These are phyloP conservation scores for Marasmius oreades DNA, from an alignment of 1,284 basidiomycete genomes.

Conservation along the genomic window DNA sequence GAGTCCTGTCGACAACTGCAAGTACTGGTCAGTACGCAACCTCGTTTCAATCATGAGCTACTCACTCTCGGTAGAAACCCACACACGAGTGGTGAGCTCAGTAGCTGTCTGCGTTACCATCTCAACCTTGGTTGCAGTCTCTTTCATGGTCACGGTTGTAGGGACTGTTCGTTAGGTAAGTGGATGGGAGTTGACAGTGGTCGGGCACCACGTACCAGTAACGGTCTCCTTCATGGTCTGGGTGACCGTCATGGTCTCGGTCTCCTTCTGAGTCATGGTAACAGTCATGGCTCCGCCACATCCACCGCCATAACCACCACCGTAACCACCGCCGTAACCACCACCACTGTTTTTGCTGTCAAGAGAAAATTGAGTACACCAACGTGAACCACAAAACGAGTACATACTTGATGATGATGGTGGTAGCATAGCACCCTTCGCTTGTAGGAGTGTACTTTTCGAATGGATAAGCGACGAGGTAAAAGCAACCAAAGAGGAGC, in stretches of 20 bases:
- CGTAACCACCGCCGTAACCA: constrained; percentile 13
- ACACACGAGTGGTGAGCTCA: constrained; percentile 59
- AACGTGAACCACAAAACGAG: constrained; percentile 9
- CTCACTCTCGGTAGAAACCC: constrained; percentile 53
- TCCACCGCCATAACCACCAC: constrained; percentile 19
- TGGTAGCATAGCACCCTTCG: constrained; percentile 58
- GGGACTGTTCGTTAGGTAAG: constrained; percentile 28
- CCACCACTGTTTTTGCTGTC: constrained; percentile 18
- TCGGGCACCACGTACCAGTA: neutral
- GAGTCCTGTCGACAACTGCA: constrained; percentile 48
- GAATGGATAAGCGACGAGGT: neutral
- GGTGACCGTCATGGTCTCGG: neutral
- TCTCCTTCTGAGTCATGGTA: constrained; percentile 8
- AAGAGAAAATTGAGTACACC: constrained; percentile 14
- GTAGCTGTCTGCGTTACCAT: constrained; percentile 53
- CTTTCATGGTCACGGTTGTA: constrained; percentile 28
- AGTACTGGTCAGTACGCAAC: neutral
- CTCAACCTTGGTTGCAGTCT: constrained; percentile 33
- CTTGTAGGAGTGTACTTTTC: constrained; percentile 36
- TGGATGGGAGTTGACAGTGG: constrained; percentile 24
- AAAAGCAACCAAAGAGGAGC: constrained; percentile 19
- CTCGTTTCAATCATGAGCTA: neutral
- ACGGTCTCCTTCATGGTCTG: constrained; percentile 17
- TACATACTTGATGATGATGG: constrained; percentile 53
- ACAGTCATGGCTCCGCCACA: constrained; percentile 18